Percentiles rank a stretch among this genome's conserved stretches.
Conservation (phyloP, 2,329 filamentous ascomycete genomes). For the Claviceps paspali region DNA sequence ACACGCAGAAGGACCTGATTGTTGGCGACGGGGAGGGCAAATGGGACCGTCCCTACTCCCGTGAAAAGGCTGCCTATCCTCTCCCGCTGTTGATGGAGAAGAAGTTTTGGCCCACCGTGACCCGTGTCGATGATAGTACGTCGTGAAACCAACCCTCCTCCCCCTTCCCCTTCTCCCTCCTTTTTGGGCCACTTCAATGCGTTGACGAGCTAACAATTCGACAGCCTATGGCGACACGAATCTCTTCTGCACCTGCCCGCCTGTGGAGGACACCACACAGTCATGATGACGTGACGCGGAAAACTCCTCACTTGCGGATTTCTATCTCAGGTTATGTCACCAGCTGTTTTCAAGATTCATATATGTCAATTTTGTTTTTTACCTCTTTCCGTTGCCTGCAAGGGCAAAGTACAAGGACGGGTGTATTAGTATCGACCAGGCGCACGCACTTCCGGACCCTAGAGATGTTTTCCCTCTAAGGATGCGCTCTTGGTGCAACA, state of each 20-base stretch:
- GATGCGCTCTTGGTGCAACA: no score
- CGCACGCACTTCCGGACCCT: no score
- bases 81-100: conserved; percentile 72
- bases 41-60: conserved; percentile 70
- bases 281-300: conserved; percentile 1
- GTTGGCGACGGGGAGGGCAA: conserved; percentile 34
- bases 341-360: no score
- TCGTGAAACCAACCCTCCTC: no score
- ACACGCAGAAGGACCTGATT: conserved; percentile 70
- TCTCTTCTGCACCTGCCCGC: conserved; percentile 87
- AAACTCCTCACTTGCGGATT: neutral
- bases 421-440: no score
- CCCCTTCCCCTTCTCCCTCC: no score
- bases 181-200: no score
- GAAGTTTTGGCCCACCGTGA: conserved; percentile 94
- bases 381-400: no score
- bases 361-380: neutral
- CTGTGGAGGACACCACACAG: conserved; percentile 49
- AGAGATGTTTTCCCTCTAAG: no score
- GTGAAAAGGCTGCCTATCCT: conserved; percentile 79
- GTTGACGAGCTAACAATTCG: conserved; percentile 2
- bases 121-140: conserved; percentile 75
- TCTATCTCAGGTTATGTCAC: no score
- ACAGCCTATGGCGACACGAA: conserved; percentile 79
- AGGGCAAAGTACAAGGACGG: no score